These are phyloP conservation scores for Strobilomyces echinocephalus DNA, from an alignment of 768 basidiomycete species.

Conservation along the genomic window DNA sequence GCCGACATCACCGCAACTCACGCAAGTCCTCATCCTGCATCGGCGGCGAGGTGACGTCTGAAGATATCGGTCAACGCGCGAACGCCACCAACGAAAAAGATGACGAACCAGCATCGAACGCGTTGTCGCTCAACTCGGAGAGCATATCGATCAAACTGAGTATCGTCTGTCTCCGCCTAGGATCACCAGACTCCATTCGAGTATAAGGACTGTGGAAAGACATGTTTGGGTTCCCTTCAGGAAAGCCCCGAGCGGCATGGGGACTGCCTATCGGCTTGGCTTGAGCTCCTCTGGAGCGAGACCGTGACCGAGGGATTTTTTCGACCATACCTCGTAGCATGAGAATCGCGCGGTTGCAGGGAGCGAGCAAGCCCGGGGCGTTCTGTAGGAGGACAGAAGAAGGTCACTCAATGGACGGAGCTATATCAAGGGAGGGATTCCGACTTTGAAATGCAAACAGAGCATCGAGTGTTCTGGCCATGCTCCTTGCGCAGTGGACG, in stretches of 20 bases:
- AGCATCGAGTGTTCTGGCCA: slow-evolving; percentile 33
- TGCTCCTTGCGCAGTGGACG: slow-evolving; percentile 30
- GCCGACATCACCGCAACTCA: slow-evolving; percentile 5
- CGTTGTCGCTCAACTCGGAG: slow-evolving; percentile 40
- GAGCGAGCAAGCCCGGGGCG: slow-evolving; percentile 22
- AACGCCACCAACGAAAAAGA: not conserved
- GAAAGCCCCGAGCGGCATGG: slow-evolving; percentile 23
- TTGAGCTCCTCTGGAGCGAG: slow-evolving; percentile 27
- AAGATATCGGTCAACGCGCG: not conserved
- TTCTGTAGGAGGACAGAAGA: slow-evolving; percentile 19
- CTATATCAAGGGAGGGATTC: slow-evolving; percentile 30
- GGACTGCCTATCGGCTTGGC: slow-evolving; percentile 20
- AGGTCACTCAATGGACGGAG: slow-evolving; percentile 12
- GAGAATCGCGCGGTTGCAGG: slow-evolving; percentile 12
- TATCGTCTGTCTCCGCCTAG: slow-evolving; percentile 43
- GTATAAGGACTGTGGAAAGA: slow-evolving; percentile 26
- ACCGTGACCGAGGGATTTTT: slow-evolving; percentile 23
- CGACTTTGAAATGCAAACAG: slow-evolving; percentile 34
- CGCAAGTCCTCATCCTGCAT: slow-evolving; percentile 44
- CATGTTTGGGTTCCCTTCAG: slow-evolving; percentile 24
- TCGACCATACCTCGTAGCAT: slow-evolving; percentile 33
- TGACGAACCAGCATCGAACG: slow-evolving; percentile 31
- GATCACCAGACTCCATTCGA: slow-evolving; percentile 26
- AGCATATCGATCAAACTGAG: slow-evolving; percentile 45
- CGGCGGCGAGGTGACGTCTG: slow-evolving; percentile 31